A percentile compares a stretch with the other conserved stretches of the same genome.
Conservation (phyloP, 352 stramenopile species). For the Peronospora farinosa region DNA sequence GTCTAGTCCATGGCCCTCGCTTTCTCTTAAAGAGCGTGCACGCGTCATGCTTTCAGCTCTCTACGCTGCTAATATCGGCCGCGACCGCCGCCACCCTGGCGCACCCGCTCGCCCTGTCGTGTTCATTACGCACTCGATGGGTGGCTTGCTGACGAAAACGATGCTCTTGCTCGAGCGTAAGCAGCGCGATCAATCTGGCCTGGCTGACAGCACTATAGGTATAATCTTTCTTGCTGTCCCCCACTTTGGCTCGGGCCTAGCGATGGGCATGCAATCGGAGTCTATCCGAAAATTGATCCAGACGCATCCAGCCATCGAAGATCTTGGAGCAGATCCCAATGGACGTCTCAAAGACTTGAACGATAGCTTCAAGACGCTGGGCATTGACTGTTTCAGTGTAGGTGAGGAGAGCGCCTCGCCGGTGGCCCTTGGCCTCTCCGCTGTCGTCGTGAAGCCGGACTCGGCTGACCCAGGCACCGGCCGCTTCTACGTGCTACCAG, state of each 20-base stretch:
- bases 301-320: conserved; percentile 65
- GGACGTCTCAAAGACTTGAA: conserved; percentile 63
- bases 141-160: conserved; percentile 80
- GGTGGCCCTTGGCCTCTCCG: conserved; percentile 61
- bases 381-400: conserved; percentile 70
- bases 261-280: conserved; percentile 56
- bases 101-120: conserved; percentile 42
- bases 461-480: conserved; percentile 70
- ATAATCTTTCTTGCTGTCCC: conserved; percentile 79
- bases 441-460: conserved; percentile 68
- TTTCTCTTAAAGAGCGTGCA: conserved; percentile 67
- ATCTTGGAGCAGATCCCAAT: conserved; percentile 49
- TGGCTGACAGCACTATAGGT: conserved; percentile 44
- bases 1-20: conserved; percentile 79
- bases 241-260: conserved; percentile 77
- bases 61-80: conserved; percentile 59
- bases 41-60: conserved; percentile 68
- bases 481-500: conserved; percentile 53
- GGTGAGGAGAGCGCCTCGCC: conserved; percentile 53
- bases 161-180: conserved; percentile 58
- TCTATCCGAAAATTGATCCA: conserved; percentile 64
- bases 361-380: conserved; percentile 51
- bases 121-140: conserved; percentile 87
- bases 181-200: conserved; percentile 12
- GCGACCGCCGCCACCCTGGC: conserved; percentile 9